Evolutionary conservation across 345 rosid species (phyloP).

Genomic region (Brassica carinata): DNA sequence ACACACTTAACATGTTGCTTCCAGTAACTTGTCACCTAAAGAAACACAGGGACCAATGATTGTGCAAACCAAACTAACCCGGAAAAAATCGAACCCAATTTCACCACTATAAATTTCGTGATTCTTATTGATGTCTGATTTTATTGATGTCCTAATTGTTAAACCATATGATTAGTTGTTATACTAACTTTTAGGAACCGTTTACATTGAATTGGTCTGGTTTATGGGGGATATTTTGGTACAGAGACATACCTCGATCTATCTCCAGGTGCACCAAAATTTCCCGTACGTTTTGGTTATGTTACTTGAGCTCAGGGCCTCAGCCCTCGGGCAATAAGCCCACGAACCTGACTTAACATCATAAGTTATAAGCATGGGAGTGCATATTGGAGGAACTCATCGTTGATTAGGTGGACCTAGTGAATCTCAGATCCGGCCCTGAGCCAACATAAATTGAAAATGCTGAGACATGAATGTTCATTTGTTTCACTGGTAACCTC

Average conservation of each 20-base stretch:
- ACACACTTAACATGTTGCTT: slow-evolving; percentile 70
- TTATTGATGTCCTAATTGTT: neutral
- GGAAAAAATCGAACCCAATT: neutral
- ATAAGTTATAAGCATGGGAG: slow-evolving; percentile 43
- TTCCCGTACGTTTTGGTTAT: slow-evolving; percentile 68
- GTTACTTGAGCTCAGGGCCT: slow-evolving; percentile 51
- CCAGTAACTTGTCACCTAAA: slow-evolving; percentile 76
- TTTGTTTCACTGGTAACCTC: slow-evolving; percentile 60
- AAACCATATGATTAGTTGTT: neutral
- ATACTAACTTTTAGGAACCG: neutral
- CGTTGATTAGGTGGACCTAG: slow-evolving; percentile 55
- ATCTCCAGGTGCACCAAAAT: slow-evolving; percentile 90
- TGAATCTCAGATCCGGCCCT: slow-evolving; percentile 73
- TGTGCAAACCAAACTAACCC: neutral
- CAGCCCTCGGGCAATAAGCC: slow-evolving; percentile 59
- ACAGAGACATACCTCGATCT: slow-evolving; percentile 57
- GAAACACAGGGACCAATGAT: neutral
- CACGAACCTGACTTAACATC: slow-evolving; percentile 83
- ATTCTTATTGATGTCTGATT: neutral
- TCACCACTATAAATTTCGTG: neutral
- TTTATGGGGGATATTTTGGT: neutral
- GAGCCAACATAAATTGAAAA: slow-evolving; percentile 67
- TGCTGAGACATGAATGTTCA: slow-evolving; percentile 63
- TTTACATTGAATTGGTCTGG: neutral
- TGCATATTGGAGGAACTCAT: slow-evolving; percentile 34